Base-by-base conservation (phyloP, 768 basidiomycete genomes). In the Austroboletus eburneus region DNA sequence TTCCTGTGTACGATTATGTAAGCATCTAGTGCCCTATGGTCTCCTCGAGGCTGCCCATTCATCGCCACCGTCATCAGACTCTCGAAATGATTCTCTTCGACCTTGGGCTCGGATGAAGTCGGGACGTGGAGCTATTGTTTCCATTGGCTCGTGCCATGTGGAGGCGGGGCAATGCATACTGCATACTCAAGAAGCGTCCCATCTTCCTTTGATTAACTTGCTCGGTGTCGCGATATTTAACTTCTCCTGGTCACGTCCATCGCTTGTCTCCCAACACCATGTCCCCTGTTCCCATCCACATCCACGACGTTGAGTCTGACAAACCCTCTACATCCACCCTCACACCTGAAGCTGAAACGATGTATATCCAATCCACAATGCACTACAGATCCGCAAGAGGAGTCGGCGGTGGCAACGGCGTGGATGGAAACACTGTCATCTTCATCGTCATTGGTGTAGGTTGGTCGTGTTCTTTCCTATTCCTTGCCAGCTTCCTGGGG, bases 401-500 rank as follows among this genome's bases (percentile, higher is more conserved):
- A 12, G 27, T 12, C 27, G 13, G 20, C 38, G 27, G 8, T 43
- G 9, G 33, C n/a, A 21, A 20, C 21, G n/a, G 46, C 1, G 9
- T 62, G 6, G 46, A 51, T 32, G 2, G 12, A 16, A 51, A 45
- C 39, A 63, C 62, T 22, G 42, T 49, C 27, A 46, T 64, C 47
- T 53, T 62, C 32, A 57, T 63, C 27, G 46, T 53, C 8, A 46
- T 57, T 25, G 62, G 55, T 36, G 46, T 57, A 62, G 57, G 62
- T 63, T 40, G 46, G 61, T 56, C 33, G 39, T 41, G 40, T 49
- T 51, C 40, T 10, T 49, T 43, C 41, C 17, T 46, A 16, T 23
- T 39, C 22, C 23, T 30, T 42, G n/a, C 21, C 23, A 3, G 17
- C 25, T 38, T 37, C 47, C 27, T 57, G 42, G 29, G 39, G 25